Base-by-base conservation (phyloP, 345 rosid species). In the Corchorus olitorius region DNA sequence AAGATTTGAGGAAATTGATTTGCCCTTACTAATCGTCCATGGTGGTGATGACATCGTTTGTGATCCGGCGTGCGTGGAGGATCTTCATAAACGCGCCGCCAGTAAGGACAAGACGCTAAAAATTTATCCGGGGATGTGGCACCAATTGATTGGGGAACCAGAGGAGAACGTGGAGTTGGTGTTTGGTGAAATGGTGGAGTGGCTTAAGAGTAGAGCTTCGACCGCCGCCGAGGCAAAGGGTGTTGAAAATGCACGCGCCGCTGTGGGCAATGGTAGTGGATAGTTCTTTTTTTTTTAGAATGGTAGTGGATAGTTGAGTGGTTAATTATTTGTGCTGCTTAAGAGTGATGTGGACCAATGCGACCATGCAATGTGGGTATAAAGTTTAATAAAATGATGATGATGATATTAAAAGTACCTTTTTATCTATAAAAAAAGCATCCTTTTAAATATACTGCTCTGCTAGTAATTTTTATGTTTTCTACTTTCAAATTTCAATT, bases 71-170 rank as follows among this genome's bases (percentile, higher is more conserved):
- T 91, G 97, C 76, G 95, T 70, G 11, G 86, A 90, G 85, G 97
- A 92, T 76, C 89, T 93, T 67, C 62, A 89, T 45, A 75, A 62
- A 64, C 94, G 97, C 82, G 97, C 92, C 20, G 46, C 82, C 45
- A 91, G 97, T 58, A 46, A 1, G 43, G 97, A 96, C 65, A 96
- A 91, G 83, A 92, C 98, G 9, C 65, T 92, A 16, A 89, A 80
- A 81, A 81, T 96, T 35, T 87, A 92, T 43, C 93, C 94, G 0
- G 94, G 85, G 49, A 85, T 96, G 99, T 87, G 97, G 97, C 99
- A 96, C 83, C 99, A 91, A 88, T 56, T 96, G 73, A 70, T 88
- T 2, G 99, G 99, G 0, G 99, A 96, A 82, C 76, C 94, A 6
- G 92, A 88, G 75, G 95, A 93, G 76, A 53, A 70, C 39, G 94